Base-by-base conservation (phyloP, 179 eudicot genomes). In the Sideroxylon spinosum region DNA sequence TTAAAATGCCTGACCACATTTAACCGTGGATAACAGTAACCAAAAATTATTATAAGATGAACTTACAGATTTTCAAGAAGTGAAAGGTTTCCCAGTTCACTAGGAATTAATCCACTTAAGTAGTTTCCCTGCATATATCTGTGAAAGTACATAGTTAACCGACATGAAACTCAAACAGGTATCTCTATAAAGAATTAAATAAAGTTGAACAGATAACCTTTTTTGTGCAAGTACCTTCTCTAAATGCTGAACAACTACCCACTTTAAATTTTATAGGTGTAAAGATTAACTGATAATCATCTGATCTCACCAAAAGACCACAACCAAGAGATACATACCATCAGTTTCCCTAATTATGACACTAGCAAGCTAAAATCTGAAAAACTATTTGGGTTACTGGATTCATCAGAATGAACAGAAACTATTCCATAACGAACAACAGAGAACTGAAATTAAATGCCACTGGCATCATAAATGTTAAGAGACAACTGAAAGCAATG, bases 71-170 rank as follows among this genome's bases (percentile, higher is more conserved):
- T 85, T 76, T 91, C 90, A 74, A 95, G 97, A 77, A 79, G 86
- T 19, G 90, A 86, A 80, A 92, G 91, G 82, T 90, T 90, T 78
- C 99, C 99, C 76, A 95, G 71, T 79, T 90, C 98, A 76, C 69
- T 81, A 44, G 99, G 99, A 77, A 95, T 90, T 81, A 71, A 81
- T 59, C 90, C 91, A 82, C 95, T 89, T 53, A 95, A 85, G 83
- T 90, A 95, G 86, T 95, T 95, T 75, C 93, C 88, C 87, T 93
- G 98, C 90, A 95, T 80, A 84, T 80, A 93, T 81, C 99, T 95
- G 90, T 37, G 65, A 59, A 83, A 76, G 53, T 71, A 73, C 59
- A 23, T 23, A 77, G 61, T 44, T 80, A 59, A 56, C 53, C 64
- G 37, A 57, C 12, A 3, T 62, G 67, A 57, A 50, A 61, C 67